A percentile compares a stretch with the other conserved stretches of the same genome.
Evolutionary conservation across 352 stramenopile species (phyloP).

Genomic region (Globisporangium radiosum): DNA sequence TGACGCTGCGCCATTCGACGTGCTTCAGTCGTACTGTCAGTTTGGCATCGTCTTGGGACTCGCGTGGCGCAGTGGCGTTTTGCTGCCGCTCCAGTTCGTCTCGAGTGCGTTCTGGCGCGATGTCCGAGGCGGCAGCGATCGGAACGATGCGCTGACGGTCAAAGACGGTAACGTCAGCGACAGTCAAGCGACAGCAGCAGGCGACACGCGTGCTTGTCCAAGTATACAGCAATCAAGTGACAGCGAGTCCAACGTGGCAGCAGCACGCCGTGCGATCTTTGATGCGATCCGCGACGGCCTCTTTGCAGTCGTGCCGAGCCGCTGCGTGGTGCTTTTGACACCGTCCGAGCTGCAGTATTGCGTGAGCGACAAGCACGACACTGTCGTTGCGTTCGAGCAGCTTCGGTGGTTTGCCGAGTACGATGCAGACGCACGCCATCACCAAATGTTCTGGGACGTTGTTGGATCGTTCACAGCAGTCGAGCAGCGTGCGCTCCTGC

Average conservation of each 20-base stretch:
- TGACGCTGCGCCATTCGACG: conserved; percentile 15
- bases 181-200: background rate
- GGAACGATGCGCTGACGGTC: background rate
- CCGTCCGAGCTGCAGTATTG: conserved; percentile 22
- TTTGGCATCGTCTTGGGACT: conserved; percentile 59
- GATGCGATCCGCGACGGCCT: conserved; percentile 44
- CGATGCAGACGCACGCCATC: conserved; percentile 13
- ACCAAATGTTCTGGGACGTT: conserved; percentile 45
- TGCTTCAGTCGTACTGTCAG: conserved; percentile 47
- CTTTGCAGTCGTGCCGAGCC: conserved; percentile 39
- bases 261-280: conserved; percentile 17
- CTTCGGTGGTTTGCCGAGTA: conserved; percentile 30
- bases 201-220: too few relatives aligned
- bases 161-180: too few relatives aligned
- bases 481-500: conserved; percentile 30
- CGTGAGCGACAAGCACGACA: conserved; percentile 28
- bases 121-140: conserved; percentile 3
- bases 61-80: conserved; percentile 38
- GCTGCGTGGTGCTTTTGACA: conserved; percentile 39
- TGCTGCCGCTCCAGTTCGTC: conserved; percentile 52
- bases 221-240: too few relatives aligned
- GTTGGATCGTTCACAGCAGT: conserved; percentile 33
- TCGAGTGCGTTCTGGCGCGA: conserved; percentile 36
- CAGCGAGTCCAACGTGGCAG: too few relatives aligned
- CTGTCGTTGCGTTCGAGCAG: conserved; percentile 9